Evolutionary conservation across 495 filamentous ascomycete genomes (phyloP), one percentile per base, ranked within the genome.

Genomic region (Aspergillus sclerotiicarbonarius): DNA sequence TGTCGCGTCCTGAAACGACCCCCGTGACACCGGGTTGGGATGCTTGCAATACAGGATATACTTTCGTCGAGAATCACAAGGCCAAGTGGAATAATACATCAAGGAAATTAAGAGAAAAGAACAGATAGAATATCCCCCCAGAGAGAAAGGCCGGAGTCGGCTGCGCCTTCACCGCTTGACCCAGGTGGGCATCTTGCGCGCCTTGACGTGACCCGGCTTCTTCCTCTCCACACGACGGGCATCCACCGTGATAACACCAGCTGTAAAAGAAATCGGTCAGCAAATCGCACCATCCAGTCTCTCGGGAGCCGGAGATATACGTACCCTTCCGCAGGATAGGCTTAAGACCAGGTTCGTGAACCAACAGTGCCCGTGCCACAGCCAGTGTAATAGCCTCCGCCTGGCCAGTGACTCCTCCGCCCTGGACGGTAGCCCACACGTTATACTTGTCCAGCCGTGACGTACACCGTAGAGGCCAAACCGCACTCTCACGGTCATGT

Each of bases 101-200:
- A 55, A 60, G 56, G 43, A 54, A 53, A 63, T 57, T 39, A 49
- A 58, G 63, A 56, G 30, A 56, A 53, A 62, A 18, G 44, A 54
- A 53, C 60, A 57, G 44, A 59, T 13, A 48, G 18, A 51, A 44
- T 53, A 20, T 44, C 45, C 53, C 51, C 39, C 50, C 49, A 49
- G 29, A 47, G 44, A 53, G 39, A 46, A n/a, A n/a, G 50, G 46
- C 58, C 64, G 62, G 39, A 47, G 43, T 55, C 46, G 9, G 20
- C 7, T 45, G 30, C 60, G 33, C 46, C 60, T 66, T 76, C 67
- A 82, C 63, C 80, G 70, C 84, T 97, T 97, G 78, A 98, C 93
- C 94, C 94, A 99, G 61, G 95, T 81, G 54, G 92, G 95, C 87
- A 90, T 94, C 83, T 99, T 99, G 75, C 94, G 88, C 43, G 94